Base-by-base conservation (phyloP, 2,329 filamentous ascomycete species). In the Diaporthe helianthi region DNA sequence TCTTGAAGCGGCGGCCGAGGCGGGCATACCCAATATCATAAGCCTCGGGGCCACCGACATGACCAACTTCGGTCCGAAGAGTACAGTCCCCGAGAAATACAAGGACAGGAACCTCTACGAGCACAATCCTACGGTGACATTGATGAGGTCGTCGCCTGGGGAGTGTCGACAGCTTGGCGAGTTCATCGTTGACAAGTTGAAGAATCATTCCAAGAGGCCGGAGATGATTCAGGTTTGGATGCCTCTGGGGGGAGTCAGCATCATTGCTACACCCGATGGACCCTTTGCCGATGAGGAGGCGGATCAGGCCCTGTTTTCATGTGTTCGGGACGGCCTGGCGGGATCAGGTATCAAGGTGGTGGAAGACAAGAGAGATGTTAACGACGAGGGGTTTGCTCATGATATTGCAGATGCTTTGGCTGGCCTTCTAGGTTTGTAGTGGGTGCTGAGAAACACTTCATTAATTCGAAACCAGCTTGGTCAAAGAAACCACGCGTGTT, bases 51-150 rank as follows among this genome's bases (percentile, higher is more conserved):
- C 86, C 0, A 80, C 83, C 38, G 88, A 90, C 73, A 89, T 89
- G 84, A 82, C 86, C 24, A 91, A 91, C 72, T 92, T 92, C 74
- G 90, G 90, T 0, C 83, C 87, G 0, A 79, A 73, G 49, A 75
- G 77, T 0, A 87, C 83, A 0, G 82, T 92, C 0, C 90, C 90
- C 0, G 82, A 85, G 65, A 80, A 81, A 60, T 90, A 87, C 72
- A 74, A 76, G 4, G 74, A 77, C 2, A 81, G 89, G 36, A 81
- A 81, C 24, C 76, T 92, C n/a, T 84, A 86, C 73, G 85, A 88
- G 74, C 90, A 93, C 75, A 93, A 92, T 74, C 83, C 88, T 0
- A 83, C 84, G 0, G 86, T 92, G 0, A 93, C 90, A 0, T 74
- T 93, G 38, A 87, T 93, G 83, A 80, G 91, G 26, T 90, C 90